Percentiles rank a stretch among this genome's conserved stretches.
phyloP scores from a whole-genome alignment of 2,329 filamentous ascomycete genomes.

The Talaromyces sp. region DNA sequence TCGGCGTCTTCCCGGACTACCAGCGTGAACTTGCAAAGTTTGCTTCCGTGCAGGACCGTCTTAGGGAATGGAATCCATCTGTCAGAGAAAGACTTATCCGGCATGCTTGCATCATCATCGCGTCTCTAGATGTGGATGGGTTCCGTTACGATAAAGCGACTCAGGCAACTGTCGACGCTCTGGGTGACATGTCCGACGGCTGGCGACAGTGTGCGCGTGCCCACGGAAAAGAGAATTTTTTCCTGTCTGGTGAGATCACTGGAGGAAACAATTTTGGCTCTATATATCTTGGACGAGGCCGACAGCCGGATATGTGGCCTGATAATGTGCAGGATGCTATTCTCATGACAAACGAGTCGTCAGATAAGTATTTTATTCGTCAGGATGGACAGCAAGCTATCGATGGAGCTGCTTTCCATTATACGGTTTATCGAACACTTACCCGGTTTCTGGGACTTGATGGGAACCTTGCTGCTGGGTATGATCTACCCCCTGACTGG shows the following conservation, averaged over 20 bases:
- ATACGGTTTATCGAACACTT: constrained; percentile 61
- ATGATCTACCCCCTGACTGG: constrained; percentile 55
- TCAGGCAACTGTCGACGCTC: constrained; percentile 60
- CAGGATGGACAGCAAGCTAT: constrained; percentile 52
- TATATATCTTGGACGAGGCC: constrained; percentile 61
- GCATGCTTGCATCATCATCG: constrained; percentile 62
- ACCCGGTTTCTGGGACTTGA: constrained; percentile 60
- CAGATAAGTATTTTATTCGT: constrained; percentile 51
- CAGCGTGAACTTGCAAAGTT: constrained; percentile 64
- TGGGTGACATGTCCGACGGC: constrained; percentile 55
- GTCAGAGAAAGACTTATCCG: constrained; percentile 57
- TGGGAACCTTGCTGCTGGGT: constrained; percentile 53
- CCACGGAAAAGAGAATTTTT: constrained; percentile 62
- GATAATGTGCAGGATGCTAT: constrained; percentile 49
- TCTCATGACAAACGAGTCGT: constrained; percentile 43
- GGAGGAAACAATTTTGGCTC: constrained; percentile 59
- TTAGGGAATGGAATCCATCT: constrained; percentile 60
- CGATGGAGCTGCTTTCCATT: constrained; percentile 61
- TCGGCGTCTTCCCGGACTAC: constrained; percentile 62
- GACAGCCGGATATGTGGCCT: constrained; percentile 54
- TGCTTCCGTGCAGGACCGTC: constrained; percentile 63
- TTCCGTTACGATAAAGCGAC: constrained; percentile 66
- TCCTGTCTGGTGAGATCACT: constrained; percentile 62
- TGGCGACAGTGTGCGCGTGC: constrained; percentile 56
- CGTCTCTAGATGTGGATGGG: constrained; percentile 63